Base-by-base conservation (phyloP, 1,284 basidiomycete species). In the Stygiomarasmius scandens region DNA sequence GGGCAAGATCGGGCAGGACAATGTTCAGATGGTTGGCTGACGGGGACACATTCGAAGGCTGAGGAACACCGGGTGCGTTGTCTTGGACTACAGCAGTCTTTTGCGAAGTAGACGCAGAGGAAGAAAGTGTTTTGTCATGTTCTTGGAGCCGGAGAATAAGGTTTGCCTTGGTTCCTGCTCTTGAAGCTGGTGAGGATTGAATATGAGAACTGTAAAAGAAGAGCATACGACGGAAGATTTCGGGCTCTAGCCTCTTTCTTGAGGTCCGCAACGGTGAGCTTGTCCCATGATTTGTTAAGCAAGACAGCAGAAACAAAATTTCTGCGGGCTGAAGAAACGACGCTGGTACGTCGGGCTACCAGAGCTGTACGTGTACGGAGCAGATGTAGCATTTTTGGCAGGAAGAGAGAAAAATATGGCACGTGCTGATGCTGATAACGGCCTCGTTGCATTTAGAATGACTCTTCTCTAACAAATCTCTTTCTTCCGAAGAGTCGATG, bases 291-390 rank as follows among this genome's bases (percentile, higher is more conserved):
- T 58, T 82, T 81, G 45, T 79, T 81, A 59, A 90, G 80, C 41
- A 91, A 79, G 27, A 87, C 85, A 10, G 87, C 81, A 9, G 88
- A 90, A 43, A 85, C 88, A 55, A 91, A 79, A 12, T 65, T 64
- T 54, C 73, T 71, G 44, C 71, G 66, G 19, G 62, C 64, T 27
- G 22, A 43, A 4, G 50, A 22, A 44, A 56, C 25, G 36, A 50
- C 22, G 20, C 58, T 54, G 32, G 52, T 9, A 32, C 29, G 29
- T 32, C 12, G 29, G 38, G 38, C 38, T 16, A 41, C 38, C 38
- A 41, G n/a, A 12, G 38, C 38, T 22, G 63, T 44, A 43, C 60
- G 52, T 45, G 55, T 61, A 49, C 64, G 62, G 49, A 66, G 52
- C 57, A 58, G 54, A 50, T 61, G 52, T 20, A 63, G 67, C 60